phyloP scores from a whole-genome alignment of 139 green algal genomes.

The Yamagishiella unicocca region DNA sequence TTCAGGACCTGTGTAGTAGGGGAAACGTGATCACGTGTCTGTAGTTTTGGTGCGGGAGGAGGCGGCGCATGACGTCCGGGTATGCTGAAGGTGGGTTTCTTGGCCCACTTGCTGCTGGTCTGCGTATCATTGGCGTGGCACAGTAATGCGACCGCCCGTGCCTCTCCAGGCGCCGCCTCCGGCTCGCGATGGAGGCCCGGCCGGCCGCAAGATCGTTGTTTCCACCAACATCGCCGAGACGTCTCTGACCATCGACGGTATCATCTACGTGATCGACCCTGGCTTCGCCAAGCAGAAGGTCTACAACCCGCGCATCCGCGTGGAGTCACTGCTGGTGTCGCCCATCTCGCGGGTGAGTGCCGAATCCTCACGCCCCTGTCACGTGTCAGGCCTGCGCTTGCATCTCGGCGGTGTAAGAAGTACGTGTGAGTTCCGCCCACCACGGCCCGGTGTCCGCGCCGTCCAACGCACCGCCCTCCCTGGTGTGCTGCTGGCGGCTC shows the following conservation, averaged over 20 bases:
- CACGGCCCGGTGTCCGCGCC: too few relatives aligned
- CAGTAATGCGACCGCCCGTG: too few relatives aligned
- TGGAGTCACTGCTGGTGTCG: constrained; percentile 98
- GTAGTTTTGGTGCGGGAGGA: too few relatives aligned
- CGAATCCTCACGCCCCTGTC: too few relatives aligned
- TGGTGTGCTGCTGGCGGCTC: background rate
- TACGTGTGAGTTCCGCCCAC: too few relatives aligned
- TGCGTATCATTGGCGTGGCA: too few relatives aligned
- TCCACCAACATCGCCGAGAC: constrained; percentile 99
- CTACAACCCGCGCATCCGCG: constrained; percentile 98
- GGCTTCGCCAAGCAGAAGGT: constrained; percentile 98
- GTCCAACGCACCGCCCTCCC: background rate
- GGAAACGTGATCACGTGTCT: too few relatives aligned
- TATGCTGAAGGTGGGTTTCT: too few relatives aligned
- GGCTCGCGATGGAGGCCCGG: constrained; percentile 66
- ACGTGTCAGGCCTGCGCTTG: background rate
- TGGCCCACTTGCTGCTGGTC: too few relatives aligned
- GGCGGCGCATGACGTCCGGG: too few relatives aligned
- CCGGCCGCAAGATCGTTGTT: constrained; percentile 97
- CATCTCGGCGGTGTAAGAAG: too few relatives aligned
- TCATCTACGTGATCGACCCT: constrained; percentile 99
- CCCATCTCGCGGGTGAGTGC: constrained; percentile 93
- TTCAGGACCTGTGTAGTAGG: too few relatives aligned
- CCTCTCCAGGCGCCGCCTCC: constrained; percentile 74
- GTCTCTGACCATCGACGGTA: constrained; percentile 99